phyloP scores from a whole-genome alignment of 495 filamentous ascomycete genomes.

The Aspergillus cristatus region DNA sequence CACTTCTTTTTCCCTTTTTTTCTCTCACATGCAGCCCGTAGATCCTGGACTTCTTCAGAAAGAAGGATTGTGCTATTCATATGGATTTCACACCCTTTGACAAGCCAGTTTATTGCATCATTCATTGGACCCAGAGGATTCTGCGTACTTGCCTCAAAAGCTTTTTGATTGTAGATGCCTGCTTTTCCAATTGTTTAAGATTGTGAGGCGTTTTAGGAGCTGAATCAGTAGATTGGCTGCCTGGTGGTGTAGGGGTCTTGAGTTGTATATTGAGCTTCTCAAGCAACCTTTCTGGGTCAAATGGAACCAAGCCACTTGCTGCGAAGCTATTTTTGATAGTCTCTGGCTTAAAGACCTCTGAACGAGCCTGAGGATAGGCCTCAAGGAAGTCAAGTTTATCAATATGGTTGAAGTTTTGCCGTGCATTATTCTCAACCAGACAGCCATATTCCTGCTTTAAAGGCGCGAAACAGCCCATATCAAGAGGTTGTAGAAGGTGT shows the following conservation, averaged over 20 bases:
- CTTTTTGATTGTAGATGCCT: conserved; percentile 1
- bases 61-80: conserved; percentile 2
- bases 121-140: conserved; percentile 1
- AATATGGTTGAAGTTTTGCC: no score
- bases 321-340: conserved; percentile 9
- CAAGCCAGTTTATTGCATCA: conserved; percentile 1
- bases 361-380: conserved; percentile 3
- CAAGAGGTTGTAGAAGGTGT: conserved; percentile 17
- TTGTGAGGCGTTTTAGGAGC: no score
- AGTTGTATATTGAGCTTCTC: conserved; percentile 1
- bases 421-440: no score
- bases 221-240: neutral
- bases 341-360: conserved; percentile 2
- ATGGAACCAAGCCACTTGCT: conserved; percentile 2
- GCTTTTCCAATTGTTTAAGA: conserved; percentile 2
- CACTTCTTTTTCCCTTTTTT: neutral
- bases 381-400: conserved; percentile 8
- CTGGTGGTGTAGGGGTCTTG: conserved; percentile 4
- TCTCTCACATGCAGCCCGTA: neutral
- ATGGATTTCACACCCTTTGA: conserved; percentile 2
- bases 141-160: neutral
- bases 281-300: conserved; percentile 2
- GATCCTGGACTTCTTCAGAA: conserved; percentile 1
- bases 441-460: no score
- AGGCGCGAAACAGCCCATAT: conserved; percentile 7